A percentile compares a stretch with the other conserved stretches of the same genome.
Evolutionary conservation across 495 filamentous ascomycete species (phyloP).

Genomic region (Aspergillus ostianus): DNA sequence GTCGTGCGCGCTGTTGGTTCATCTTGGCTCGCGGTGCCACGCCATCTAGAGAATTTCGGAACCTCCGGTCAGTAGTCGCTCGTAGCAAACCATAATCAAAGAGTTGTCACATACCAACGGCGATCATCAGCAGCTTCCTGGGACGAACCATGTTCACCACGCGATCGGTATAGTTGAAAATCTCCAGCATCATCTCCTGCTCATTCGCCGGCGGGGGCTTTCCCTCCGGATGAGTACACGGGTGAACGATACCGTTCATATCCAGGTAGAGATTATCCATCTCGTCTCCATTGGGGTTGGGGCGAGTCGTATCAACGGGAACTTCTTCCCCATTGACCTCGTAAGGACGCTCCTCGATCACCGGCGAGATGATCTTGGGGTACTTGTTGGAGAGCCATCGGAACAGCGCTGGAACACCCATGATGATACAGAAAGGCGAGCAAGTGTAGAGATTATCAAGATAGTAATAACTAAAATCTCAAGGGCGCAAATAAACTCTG

Average conservation of each 20-base stretch:
- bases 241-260: slow-evolving; percentile 99
- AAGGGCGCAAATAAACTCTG: neutral
- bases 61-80: slow-evolving; percentile 1
- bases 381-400: slow-evolving; percentile 94
- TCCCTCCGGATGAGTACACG: slow-evolving; percentile 96
- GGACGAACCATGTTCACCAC: slow-evolving; percentile 98
- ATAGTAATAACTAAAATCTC: neutral
- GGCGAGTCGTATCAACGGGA: slow-evolving; percentile 76
- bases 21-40: slow-evolving; percentile 94
- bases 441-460: neutral
- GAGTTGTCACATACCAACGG: slow-evolving; percentile 70
- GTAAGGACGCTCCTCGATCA: slow-evolving; percentile 79
- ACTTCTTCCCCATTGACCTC: slow-evolving; percentile 76
- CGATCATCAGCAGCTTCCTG: slow-evolving; percentile 93
- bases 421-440: slow-evolving; percentile 38
- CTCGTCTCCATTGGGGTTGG: slow-evolving; percentile 97
- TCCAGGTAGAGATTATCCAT: slow-evolving; percentile 98
- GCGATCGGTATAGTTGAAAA: slow-evolving; percentile 96
- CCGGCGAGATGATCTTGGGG: slow-evolving; percentile 90
- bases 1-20: slow-evolving; percentile 92
- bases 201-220: slow-evolving; percentile 86
- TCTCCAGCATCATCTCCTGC: slow-evolving; percentile 98
- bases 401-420: slow-evolving; percentile 95
- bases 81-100: neutral
- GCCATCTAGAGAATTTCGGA: slow-evolving; percentile 59